These are phyloP conservation scores for Galerina marginata DNA, from an alignment of 768 basidiomycete genomes.

Conservation along the genomic window DNA sequence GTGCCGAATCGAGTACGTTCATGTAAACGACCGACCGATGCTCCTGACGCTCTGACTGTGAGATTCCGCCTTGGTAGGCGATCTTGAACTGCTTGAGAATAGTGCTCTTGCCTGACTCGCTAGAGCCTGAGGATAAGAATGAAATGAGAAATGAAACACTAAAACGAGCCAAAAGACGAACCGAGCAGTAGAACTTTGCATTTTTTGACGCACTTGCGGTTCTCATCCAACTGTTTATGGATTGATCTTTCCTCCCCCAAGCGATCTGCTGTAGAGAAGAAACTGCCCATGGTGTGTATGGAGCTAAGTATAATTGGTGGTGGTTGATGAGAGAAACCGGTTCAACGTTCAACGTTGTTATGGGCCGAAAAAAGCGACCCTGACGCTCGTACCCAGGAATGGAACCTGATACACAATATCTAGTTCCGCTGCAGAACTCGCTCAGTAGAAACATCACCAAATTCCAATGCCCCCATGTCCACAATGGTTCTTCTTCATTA, in stretches of 20 bases:
- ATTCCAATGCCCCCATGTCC: no score
- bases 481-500: no score
- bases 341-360: no score
- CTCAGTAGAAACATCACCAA: no score
- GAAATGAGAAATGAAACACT: neutral
- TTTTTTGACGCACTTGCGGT: slow-evolving; percentile 80
- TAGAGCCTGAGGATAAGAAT: slow-evolving; percentile 65
- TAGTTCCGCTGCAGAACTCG: no score
- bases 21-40: slow-evolving; percentile 83
- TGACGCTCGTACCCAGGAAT: no score
- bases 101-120: slow-evolving; percentile 94
- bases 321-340: no score
- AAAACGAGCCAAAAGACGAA: slow-evolving; percentile 40
- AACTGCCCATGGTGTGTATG: slow-evolving; percentile 64
- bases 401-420: no score
- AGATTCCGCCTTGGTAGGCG: slow-evolving; percentile 92
- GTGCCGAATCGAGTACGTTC: slow-evolving; percentile 88
- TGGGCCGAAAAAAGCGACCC: no score
- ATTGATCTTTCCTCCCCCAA: slow-evolving; percentile 73
- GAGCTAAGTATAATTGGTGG: neutral
- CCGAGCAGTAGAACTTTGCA: slow-evolving; percentile 93
- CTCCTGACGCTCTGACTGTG: slow-evolving; percentile 72
- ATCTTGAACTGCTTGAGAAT: slow-evolving; percentile 99
- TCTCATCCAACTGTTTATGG: slow-evolving; percentile 86
- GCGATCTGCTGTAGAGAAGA: slow-evolving; percentile 62